Conservation (phyloP, 148 eudicot genomes). For the Tetragonia tetragonoides region DNA sequence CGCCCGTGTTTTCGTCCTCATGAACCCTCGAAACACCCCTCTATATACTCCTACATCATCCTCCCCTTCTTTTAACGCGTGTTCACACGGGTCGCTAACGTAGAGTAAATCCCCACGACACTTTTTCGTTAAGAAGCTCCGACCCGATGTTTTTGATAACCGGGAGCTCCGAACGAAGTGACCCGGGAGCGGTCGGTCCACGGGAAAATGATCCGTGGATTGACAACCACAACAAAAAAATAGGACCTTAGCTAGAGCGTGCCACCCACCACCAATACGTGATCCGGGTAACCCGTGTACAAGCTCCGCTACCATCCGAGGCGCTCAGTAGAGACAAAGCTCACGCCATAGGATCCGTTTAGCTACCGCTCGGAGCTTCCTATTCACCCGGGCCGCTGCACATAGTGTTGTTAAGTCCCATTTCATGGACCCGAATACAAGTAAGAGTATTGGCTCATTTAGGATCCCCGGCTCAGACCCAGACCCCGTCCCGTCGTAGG, state of each 20-base stretch:
- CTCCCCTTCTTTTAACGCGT: constrained; percentile 22
- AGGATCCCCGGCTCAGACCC: constrained; percentile 38
- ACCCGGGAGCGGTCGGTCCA: constrained; percentile 32
- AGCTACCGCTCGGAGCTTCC: constrained; percentile 60
- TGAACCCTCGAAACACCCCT: constrained; percentile 68
- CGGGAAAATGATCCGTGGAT: constrained; percentile 39
- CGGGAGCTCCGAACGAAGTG: constrained; percentile 61
- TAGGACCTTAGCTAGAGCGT: constrained; percentile 67
- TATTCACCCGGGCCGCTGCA: constrained; percentile 44
- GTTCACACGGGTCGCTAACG: constrained; percentile 89
- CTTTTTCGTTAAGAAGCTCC: constrained; percentile 51
- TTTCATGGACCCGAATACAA: constrained; percentile 53
- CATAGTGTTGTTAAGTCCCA: constrained; percentile 63
- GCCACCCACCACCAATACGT: constrained; percentile 73
- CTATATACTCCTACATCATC: constrained; percentile 72
- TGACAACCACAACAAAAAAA: constrained; percentile 73
- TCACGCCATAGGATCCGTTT: constrained; percentile 64
- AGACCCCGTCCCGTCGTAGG: constrained; percentile 20
- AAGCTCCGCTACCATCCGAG: constrained; percentile 47
- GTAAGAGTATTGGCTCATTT: constrained; percentile 51
- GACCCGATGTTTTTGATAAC: constrained; percentile 86
- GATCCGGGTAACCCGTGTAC: constrained; percentile 35
- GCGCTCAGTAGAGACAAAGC: constrained; percentile 56
- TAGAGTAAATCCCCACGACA: constrained; percentile 63
- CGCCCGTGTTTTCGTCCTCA: constrained; percentile 58